These are phyloP conservation scores for Glomus cerebriforme DNA, from an alignment of 192 early-diverging fungal genomes.

Conservation along the genomic window DNA sequence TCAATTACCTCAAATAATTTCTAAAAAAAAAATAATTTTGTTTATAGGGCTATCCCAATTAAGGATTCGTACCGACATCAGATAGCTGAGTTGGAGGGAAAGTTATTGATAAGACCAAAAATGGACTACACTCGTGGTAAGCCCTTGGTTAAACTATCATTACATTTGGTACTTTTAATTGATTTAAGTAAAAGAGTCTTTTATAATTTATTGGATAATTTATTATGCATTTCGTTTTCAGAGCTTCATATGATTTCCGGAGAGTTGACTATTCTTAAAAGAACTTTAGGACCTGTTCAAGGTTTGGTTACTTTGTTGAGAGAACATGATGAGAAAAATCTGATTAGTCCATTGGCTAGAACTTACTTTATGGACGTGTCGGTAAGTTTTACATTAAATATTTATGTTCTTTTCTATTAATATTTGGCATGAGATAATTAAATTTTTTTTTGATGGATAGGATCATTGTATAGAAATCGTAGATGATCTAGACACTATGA, in stretches of 20 bases:
- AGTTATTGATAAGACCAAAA: slow-evolving; percentile 40
- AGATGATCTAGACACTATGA: slow-evolving; percentile 52
- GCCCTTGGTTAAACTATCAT: neutral
- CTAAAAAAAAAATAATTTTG: too few relatives aligned
- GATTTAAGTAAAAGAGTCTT: too few relatives aligned
- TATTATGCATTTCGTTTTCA: too few relatives aligned
- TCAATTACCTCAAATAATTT: too few relatives aligned
- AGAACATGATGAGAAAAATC: slow-evolving; percentile 35
- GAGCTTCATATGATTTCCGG: slow-evolving; percentile 50
- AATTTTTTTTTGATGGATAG: neutral
- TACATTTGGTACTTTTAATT: too few relatives aligned
- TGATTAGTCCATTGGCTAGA: slow-evolving; percentile 38
- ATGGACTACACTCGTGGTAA: slow-evolving; percentile 42
- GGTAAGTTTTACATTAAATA: slow-evolving; percentile 7
- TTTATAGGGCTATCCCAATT: slow-evolving; percentile 43
- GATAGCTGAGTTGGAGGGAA: slow-evolving; percentile 44
- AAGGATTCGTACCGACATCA: slow-evolving; percentile 45
- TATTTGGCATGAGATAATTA: neutral
- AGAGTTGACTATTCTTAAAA: slow-evolving; percentile 45
- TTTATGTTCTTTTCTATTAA: neutral
- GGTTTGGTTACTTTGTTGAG: slow-evolving; percentile 42
- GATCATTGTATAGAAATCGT: slow-evolving; percentile 55
- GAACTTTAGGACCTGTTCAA: slow-evolving; percentile 51
- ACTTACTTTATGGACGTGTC: slow-evolving; percentile 53
- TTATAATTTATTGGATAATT: too few relatives aligned